Conservation (phyloP, 1,139 yeast species). For the Nakaseomyces bracarensis region DNA sequence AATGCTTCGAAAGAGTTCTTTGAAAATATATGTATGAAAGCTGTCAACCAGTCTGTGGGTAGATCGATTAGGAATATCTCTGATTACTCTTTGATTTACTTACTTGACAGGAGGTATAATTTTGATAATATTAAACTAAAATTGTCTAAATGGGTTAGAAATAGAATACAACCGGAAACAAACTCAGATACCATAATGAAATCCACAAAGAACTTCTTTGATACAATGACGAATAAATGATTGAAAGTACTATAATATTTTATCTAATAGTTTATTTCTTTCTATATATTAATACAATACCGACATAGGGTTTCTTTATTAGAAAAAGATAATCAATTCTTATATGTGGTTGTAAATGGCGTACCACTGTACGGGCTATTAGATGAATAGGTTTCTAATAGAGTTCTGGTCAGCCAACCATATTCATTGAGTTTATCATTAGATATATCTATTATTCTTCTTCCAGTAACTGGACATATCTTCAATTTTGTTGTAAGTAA, state of each 20-base stretch:
- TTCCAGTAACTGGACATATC: constrained; percentile 33
- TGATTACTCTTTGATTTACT: constrained; percentile 70
- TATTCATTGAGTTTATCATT: constrained; percentile 27
- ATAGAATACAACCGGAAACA: constrained; percentile 31
- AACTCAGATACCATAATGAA: constrained; percentile 16
- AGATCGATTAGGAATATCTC: constrained; percentile 78
- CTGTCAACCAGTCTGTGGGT: constrained; percentile 90
- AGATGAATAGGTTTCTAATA: constrained; percentile 22
- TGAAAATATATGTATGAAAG: constrained; percentile 84
- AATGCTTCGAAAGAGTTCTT: constrained; percentile 41
- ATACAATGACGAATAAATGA: background rate
- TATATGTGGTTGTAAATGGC: constrained; percentile 9
- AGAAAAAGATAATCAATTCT: background rate
- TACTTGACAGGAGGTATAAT: constrained; percentile 60
- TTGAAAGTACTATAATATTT: background rate
- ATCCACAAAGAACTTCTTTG: constrained; percentile 20
- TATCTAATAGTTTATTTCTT: background rate
- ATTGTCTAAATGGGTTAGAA: constrained; percentile 71
- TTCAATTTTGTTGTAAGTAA: constrained; percentile 32
- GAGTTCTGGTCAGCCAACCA: constrained; percentile 31
- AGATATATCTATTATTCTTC: constrained; percentile 31
- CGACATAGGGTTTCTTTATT: background rate
- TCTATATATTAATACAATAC: constrained; percentile 5
- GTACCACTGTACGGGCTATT: constrained; percentile 29
- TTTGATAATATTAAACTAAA: constrained; percentile 45